Evolutionary conservation across 1,284 basidiomycete species (phyloP).

Genomic region (Moesziomyces sp.): DNA sequence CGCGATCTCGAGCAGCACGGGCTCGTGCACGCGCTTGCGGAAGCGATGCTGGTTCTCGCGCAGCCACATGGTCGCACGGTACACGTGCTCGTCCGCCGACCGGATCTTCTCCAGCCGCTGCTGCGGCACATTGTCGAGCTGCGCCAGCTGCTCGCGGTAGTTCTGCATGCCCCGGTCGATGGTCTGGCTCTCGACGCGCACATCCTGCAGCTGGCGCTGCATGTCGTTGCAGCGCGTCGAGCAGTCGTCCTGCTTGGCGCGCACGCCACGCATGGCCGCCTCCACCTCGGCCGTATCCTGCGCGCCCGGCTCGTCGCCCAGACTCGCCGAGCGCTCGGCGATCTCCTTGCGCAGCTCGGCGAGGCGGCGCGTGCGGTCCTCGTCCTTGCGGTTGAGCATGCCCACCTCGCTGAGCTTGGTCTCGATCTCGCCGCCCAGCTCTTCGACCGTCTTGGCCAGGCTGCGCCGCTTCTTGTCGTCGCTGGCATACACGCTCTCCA

Average conservation of each 20-base stretch:
- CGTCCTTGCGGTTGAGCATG: constrained; percentile 31
- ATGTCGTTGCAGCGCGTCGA: constrained; percentile 29
- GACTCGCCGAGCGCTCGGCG: constrained; percentile 25
- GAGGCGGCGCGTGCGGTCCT: constrained; percentile 41
- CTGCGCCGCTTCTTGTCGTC: constrained; percentile 36
- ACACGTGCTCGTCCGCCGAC: constrained; percentile 74
- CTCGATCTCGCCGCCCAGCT: constrained; percentile 38
- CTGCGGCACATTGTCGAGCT: constrained; percentile 54
- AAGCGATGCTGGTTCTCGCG: constrained; percentile 77
- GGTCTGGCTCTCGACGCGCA: constrained; percentile 29
- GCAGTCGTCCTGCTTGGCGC: constrained; percentile 34
- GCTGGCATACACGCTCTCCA: constrained; percentile 16
- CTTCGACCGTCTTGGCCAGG: constrained; percentile 28
- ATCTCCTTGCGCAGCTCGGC: constrained; percentile 40
- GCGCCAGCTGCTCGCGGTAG: constrained; percentile 35
- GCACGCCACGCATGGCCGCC: constrained; percentile 29
- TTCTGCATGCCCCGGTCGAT: constrained; percentile 20
- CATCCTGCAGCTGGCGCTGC: constrained; percentile 34
- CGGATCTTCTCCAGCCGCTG: constrained; percentile 55
- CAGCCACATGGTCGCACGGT: constrained; percentile 81
- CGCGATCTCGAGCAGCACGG: constrained; percentile 77
- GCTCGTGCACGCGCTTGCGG: constrained; percentile 84
- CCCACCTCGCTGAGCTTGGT: constrained; percentile 35
- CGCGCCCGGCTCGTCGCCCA: constrained; percentile 32
- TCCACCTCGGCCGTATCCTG: constrained; percentile 44